phyloP scores from a whole-genome alignment of 768 basidiomycete species.

The Lanmaoa pseudosensibilis region DNA sequence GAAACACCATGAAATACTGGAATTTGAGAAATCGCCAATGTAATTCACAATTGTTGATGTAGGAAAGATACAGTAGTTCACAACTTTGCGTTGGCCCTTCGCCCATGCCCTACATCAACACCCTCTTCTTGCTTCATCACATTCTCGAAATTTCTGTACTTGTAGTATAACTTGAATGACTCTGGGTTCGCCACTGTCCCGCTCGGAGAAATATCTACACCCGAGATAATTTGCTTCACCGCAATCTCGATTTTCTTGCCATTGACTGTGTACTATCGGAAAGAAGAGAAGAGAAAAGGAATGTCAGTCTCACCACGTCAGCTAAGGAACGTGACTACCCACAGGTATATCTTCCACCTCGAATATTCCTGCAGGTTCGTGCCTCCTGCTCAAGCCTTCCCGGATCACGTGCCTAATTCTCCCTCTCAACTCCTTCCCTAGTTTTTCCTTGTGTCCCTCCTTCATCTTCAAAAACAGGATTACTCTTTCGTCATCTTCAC shows the following conservation, averaged over 20 bases:
- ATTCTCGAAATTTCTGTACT: slow-evolving; percentile 52
- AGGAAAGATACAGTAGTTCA: background rate
- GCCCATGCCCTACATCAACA: background rate
- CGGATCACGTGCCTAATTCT: slow-evolving; percentile 59
- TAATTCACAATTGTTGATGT: background rate
- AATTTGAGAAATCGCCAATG: background rate
- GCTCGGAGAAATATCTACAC: slow-evolving; percentile 60
- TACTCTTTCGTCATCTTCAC: slow-evolving; percentile 72
- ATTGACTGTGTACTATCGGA: slow-evolving; percentile 65
- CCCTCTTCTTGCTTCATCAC: slow-evolving; percentile 21
- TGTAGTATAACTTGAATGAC: slow-evolving; percentile 62
- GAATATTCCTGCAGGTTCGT: slow-evolving; percentile 72
- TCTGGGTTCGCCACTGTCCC: slow-evolving; percentile 77
- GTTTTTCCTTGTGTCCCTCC: slow-evolving; percentile 45
- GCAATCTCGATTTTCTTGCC: slow-evolving; percentile 81
- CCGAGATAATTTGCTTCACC: slow-evolving; percentile 77
- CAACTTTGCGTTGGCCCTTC: slow-evolving; percentile 11
- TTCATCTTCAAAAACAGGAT: slow-evolving; percentile 73
- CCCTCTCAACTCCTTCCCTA: slow-evolving; percentile 56
- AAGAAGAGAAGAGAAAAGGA: background rate
- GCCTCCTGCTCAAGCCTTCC: slow-evolving; percentile 61
- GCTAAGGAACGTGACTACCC: slow-evolving; percentile 26
- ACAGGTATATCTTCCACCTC: slow-evolving; percentile 69
- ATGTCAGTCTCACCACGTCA: background rate
- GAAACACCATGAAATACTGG: slow-evolving; percentile 2